Evolutionary conservation across 2,329 filamentous ascomycete species (phyloP).

Genomic region (Colletotrichum sp.): DNA sequence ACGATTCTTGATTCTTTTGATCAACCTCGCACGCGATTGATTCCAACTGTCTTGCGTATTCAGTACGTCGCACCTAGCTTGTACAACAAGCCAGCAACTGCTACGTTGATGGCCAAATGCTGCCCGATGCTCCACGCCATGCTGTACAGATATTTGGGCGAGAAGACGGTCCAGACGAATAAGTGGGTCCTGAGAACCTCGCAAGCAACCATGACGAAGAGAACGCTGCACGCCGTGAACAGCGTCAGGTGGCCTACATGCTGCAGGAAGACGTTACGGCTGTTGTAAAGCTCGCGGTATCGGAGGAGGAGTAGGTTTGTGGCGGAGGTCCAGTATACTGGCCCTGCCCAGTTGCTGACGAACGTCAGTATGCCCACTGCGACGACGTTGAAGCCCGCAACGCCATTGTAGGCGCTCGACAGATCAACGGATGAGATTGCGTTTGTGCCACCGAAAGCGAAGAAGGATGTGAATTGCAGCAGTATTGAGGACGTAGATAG

Average conservation of each 20-base stretch:
- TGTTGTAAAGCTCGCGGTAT: conserved; percentile 21
- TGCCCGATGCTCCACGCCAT: conserved; percentile 87
- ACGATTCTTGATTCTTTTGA: neutral
- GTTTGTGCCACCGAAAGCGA: conserved; percentile 89
- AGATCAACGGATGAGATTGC: conserved; percentile 95
- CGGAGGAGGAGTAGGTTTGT: conserved; percentile 63
- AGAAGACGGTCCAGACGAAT: conserved; percentile 99
- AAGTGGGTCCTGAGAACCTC: conserved; percentile 84
- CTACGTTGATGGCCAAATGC: conserved; percentile 77
- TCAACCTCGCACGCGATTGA: neutral
- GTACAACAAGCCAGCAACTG: conserved; percentile 63
- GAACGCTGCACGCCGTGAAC: conserved; percentile 69
- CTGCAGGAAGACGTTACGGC: conserved; percentile 37
- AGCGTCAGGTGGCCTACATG: conserved; percentile 72
- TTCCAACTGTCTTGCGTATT: neutral
- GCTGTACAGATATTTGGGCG: conserved; percentile 92
- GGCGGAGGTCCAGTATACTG: conserved; percentile 84
- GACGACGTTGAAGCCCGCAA: conserved; percentile 79
- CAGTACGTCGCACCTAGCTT: conserved; percentile 43
- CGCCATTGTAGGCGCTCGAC: conserved; percentile 92
- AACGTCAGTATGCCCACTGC: conserved; percentile 86
- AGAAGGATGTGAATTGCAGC: conserved; percentile 84
- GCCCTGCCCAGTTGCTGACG: conserved; percentile 87
- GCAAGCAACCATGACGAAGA: conserved; percentile 88
- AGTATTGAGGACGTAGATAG: conserved; percentile 75